Base-by-base conservation (phyloP, 2,329 filamentous ascomycete species). In the Trichophyton benhamiae region DNA sequence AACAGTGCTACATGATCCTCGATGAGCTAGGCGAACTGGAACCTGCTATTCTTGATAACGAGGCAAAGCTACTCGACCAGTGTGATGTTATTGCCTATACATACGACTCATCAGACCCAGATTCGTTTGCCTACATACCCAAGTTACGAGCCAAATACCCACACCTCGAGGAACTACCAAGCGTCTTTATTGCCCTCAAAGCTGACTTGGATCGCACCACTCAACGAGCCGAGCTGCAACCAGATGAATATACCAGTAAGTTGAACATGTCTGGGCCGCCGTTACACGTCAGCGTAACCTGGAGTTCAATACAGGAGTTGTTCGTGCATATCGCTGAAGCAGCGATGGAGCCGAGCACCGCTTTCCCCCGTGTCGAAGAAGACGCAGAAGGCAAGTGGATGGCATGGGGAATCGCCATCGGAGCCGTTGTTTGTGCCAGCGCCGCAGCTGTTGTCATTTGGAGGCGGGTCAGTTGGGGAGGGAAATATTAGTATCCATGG, bases 1-100 rank as follows among this genome's bases (percentile, higher is more conserved):
- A 95, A 72, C 94, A 99, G 75, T 95, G 91, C 73, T 97, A 99
- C 71, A 81, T 99, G 38, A 97, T 99, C 63, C 80, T 97, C 25
- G 89, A 96, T 70, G 94, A 99, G 74, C 85, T 97, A 0, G 94
- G 94, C 38, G 91, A 97, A 74, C 80, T 96, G n/a, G 94, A 97
- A 73, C 88, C 90, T 0, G 94, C 94, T 11, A 91, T 97, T 60
- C 79, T 99, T 2, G 94, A 97, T 61, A 99, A 99, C 70, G 85
- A 87, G 69, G 83, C 85, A 52, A 96, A 95, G 74, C 80, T 78
- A 3, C 69, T 99, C 13, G 90, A 96, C 69, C 86, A 91, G 4
- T 97, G 92, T 74, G 94, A 99, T 73, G 81, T 99, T 25, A 82
- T 99, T 53, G 95, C 92, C 75, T 97, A 95, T 75, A 87, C 90